Evolutionary conservation across 441 rosid species (phyloP).

Genomic region (Hura crepitans): DNA sequence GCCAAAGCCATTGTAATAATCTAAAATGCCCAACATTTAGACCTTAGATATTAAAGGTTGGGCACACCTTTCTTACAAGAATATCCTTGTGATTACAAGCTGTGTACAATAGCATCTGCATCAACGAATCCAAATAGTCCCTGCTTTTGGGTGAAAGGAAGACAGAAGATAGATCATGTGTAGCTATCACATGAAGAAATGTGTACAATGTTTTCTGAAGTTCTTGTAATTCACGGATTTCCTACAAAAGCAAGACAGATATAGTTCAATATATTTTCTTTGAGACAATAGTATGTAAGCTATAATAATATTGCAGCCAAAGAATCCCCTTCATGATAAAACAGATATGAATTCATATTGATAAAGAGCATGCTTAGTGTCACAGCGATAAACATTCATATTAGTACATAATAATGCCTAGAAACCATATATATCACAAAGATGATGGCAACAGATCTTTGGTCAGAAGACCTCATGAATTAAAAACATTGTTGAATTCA

Average conservation of each 20-base stretch:
- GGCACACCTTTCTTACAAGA: slow-evolving; percentile 65
- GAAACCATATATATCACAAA: neutral
- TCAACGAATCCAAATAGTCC: slow-evolving; percentile 49
- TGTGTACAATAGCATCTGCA: slow-evolving; percentile 59
- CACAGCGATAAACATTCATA: neutral
- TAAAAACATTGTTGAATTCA: neutral
- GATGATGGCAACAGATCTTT: neutral
- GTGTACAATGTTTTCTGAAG: slow-evolving; percentile 80
- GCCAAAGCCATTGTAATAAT: neutral
- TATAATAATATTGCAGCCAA: neutral
- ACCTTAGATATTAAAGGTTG: slow-evolving; percentile 16
- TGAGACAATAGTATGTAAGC: neutral
- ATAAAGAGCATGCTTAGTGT: neutral
- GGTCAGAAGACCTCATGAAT: neutral
- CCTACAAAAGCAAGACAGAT: slow-evolving; percentile 40
- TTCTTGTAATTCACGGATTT: slow-evolving; percentile 76
- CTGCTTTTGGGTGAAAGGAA: slow-evolving; percentile 65
- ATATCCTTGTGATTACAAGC: slow-evolving; percentile 77
- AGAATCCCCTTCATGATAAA: neutral
- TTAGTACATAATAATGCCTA: neutral
- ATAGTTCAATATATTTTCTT: neutral
- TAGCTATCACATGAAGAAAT: slow-evolving; percentile 80
- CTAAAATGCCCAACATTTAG: slow-evolving; percentile 2
- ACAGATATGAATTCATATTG: neutral
- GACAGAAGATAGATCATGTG: slow-evolving; percentile 74